Percentiles rank a stretch among this genome's conserved stretches.
Evolutionary conservation across 2,329 filamentous ascomycete genomes (phyloP).

Genomic region (Incumbomyces lentus): DNA sequence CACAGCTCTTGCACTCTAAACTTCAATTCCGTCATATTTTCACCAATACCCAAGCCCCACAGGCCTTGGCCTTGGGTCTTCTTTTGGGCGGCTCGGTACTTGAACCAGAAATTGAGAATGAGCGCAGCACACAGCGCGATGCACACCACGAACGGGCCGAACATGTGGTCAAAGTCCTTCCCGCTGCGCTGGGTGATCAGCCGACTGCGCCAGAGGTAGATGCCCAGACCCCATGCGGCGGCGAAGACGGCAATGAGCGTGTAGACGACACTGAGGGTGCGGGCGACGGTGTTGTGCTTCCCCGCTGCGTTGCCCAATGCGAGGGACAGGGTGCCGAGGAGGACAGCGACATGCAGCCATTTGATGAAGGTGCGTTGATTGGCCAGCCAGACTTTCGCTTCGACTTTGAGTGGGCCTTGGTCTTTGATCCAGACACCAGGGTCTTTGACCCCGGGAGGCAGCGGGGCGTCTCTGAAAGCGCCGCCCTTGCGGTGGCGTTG

Average conservation of each 20-base stretch:
- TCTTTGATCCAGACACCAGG: conserved; percentile 91
- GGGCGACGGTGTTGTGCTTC: conserved; percentile 59
- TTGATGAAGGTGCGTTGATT: conserved; percentile 98
- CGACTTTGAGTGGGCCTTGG: conserved; percentile 77
- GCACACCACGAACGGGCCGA: conserved; percentile 76
- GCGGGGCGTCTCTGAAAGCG: conserved; percentile 35
- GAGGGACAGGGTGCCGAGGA: conserved; percentile 74
- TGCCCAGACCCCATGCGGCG: conserved; percentile 75
- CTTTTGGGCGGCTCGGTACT: conserved; percentile 30
- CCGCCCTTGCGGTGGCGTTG: conserved; percentile 33
- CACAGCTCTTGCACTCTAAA: conserved; percentile 5
- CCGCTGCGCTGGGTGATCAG: conserved; percentile 81
- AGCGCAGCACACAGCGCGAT: conserved; percentile 67
- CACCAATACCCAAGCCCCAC: conserved; percentile 2
- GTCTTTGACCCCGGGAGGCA: conserved; percentile 81
- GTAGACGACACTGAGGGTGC: conserved; percentile 72
- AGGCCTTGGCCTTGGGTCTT: neutral
- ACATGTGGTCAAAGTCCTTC: conserved; percentile 82
- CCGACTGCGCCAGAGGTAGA: conserved; percentile 62
- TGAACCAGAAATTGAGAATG: conserved; percentile 79
- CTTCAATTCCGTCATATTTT: conserved; percentile 1
- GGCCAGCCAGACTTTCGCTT: conserved; percentile 96
- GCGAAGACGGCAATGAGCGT: conserved; percentile 73
- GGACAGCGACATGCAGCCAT: conserved; percentile 89
- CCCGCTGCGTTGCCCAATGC: conserved; percentile 83